Percentiles rank a stretch among this genome's conserved stretches.
Conservation (phyloP, 2,329 filamentous ascomycete species). For the Penicillium paneum region DNA sequence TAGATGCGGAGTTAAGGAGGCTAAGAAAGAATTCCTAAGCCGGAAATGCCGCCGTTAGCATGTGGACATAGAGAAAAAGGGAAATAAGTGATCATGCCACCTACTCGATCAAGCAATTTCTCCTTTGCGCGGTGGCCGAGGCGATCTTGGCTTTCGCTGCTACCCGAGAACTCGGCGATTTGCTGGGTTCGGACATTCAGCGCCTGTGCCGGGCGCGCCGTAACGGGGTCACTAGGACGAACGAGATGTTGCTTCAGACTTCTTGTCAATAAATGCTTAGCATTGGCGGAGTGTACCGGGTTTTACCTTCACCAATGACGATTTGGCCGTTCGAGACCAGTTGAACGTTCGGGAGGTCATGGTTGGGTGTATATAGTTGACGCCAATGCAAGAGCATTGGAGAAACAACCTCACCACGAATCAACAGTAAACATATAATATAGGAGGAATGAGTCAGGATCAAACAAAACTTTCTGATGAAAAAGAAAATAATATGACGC, state of each 20-base stretch:
- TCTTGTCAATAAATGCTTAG: conserved; percentile 8
- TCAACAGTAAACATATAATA: conserved; percentile 14
- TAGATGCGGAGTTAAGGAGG: conserved; percentile 81
- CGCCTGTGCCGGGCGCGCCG: conserved; percentile 13
- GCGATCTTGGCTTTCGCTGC: conserved; percentile 27
- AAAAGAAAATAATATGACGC: conserved; percentile 10
- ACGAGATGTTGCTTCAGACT: conserved; percentile 21
- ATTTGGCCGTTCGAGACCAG: conserved; percentile 31
- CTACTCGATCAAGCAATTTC: conserved; percentile 44
- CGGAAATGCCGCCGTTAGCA: conserved; percentile 3
- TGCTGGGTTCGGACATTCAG: conserved; percentile 23
- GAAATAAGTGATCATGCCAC: neutral
- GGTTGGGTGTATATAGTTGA: conserved; percentile 13
- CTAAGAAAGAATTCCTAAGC: conserved; percentile 77
- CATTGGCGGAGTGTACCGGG: neutral
- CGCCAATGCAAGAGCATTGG: neutral
- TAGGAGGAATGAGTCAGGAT: conserved; percentile 2
- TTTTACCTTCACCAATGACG: conserved; percentile 29
- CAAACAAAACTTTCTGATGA: neutral
- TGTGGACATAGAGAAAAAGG: neutral
- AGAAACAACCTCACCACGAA: conserved; percentile 2
- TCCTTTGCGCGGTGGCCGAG: conserved; percentile 43
- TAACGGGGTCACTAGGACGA: conserved; percentile 14
- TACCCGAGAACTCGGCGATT: conserved; percentile 32
- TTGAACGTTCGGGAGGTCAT: conserved; percentile 37